Conservation (phyloP, 169 alveolate genomes). For the Cryptosporidium meleagridis region DNA sequence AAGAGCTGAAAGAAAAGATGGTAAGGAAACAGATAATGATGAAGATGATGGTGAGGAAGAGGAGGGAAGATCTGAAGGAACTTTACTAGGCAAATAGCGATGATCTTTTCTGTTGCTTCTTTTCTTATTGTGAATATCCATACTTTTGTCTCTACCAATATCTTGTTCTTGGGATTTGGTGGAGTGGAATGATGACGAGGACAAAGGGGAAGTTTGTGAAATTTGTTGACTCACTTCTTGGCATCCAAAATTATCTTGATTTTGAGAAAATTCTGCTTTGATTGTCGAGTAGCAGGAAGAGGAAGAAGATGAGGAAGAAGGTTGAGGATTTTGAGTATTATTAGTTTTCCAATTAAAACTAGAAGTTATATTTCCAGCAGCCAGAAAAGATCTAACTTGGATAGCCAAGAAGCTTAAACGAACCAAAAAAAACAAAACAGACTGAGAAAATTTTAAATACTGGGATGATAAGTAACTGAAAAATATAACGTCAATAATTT, state of each 20-base stretch:
- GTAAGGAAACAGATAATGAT: neutral
- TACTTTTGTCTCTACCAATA: neutral
- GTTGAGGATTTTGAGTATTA: neutral
- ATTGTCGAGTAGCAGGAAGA: neutral
- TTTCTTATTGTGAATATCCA: neutral
- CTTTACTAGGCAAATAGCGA: neutral
- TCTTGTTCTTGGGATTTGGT: slow-evolving; percentile 4
- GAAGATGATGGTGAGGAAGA: neutral
- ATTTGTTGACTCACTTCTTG: neutral
- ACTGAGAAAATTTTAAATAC: neutral
- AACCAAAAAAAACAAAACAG: slow-evolving; percentile 7
- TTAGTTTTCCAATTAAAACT: neutral
- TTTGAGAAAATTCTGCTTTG: neutral
- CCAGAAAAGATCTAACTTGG: slow-evolving; percentile 23
- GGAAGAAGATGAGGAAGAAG: neutral
- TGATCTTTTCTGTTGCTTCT: too few relatives aligned
- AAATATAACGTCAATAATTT: neutral
- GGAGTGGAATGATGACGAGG: neutral
- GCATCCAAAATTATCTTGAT: neutral
- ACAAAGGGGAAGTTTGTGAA: neutral
- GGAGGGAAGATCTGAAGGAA: neutral
- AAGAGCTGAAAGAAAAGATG: neutral
- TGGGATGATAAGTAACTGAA: neutral
- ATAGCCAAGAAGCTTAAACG: neutral
- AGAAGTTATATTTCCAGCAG: neutral